These are phyloP conservation scores for Stenocarpella maydis DNA, from an alignment of 2,329 filamentous ascomycete species.

Conservation along the genomic window DNA sequence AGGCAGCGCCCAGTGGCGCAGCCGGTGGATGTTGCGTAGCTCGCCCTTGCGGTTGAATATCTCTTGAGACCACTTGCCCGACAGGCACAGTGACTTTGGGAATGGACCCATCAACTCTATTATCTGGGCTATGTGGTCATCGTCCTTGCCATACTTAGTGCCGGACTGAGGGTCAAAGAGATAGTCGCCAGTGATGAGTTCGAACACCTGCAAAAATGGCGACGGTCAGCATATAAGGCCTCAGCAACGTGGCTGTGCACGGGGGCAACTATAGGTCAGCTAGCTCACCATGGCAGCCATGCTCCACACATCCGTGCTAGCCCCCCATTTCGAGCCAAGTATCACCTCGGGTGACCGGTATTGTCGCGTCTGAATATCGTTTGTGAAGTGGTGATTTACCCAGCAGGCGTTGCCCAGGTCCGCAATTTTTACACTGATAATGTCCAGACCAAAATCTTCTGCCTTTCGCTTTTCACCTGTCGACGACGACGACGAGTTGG, in stretches of 20 bases:
- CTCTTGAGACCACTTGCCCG: constrained; percentile 97
- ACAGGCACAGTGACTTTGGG: constrained; percentile 88
- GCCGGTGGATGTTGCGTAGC: constrained; percentile 93
- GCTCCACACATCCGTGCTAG: constrained; percentile 99
- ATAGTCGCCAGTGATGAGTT: constrained; percentile 97
- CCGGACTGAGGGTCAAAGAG: constrained; percentile 98
- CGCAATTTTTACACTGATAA: constrained; percentile 98
- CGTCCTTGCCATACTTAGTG: constrained; percentile 98
- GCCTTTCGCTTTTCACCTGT: constrained; percentile 68
- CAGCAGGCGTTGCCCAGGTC: constrained; percentile 98
- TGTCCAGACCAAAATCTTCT: constrained; percentile 68
- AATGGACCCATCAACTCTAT: constrained; percentile 96
- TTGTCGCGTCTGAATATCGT: constrained; percentile 97
- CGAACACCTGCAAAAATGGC: constrained; percentile 75
- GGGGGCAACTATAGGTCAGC: not conserved
- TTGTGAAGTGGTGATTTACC: constrained; percentile 99
- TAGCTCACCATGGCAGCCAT: constrained; percentile 94
- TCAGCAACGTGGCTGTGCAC: not conserved
- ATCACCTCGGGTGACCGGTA: constrained; percentile 98
- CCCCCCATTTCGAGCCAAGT: constrained; percentile 95
- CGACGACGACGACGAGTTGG: constrained; percentile 55
- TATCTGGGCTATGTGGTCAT: constrained; percentile 98
- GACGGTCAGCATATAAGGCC: not conserved
- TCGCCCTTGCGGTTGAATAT: constrained; percentile 99
- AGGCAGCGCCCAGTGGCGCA: constrained; percentile 93